Evolutionary conservation across 805 yeast species (phyloP), one percentile per base, ranked within the genome.

Genomic region (Barnettozyma salicaria): DNA sequence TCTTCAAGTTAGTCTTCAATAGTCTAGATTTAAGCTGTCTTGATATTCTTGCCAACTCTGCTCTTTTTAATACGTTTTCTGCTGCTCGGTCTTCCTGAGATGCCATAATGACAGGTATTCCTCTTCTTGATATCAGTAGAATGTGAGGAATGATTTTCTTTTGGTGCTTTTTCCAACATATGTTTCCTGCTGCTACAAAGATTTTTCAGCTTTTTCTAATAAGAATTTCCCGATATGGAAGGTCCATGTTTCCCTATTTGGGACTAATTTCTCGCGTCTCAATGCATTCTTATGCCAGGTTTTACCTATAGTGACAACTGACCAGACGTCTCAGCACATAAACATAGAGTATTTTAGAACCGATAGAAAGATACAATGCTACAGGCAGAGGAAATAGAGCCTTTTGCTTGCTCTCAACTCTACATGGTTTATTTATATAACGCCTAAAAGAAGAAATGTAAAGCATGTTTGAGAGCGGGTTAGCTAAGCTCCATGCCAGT

Each of bases 21-120:
- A 68, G 49, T 43, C 66, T 61, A 7, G 63, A 53, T 45, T 66
- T 67, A 18, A 68, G 47, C 43, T 65, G 72, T 40, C 71, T 53
- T 2, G 74, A 64, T 36, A 68, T 61, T 39, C 70, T 58, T 5
- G 72, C 68, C 6, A 68, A 56, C 43, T 68, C 72, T 4, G 68
- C 74, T 35, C 72, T 55, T 42, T 67, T 67, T 29, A 68, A 52
- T 30, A 68, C 66, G 42, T 61, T 63, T 39, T 65, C 67, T 18
- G 71, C 70, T 12, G 67, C 67, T 14, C 56, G 49, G 36, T 67
- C 68, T 40, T 68, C 72, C 10, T 44, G 40, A 4, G 48, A 33
- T 7, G 49, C 35, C 45, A 44, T 48, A 9, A 8, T 31, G 21
- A 12, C 25, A 20, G 18, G 10, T 12, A n/a, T n/a, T n/a, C n/a